phyloP scores from a whole-genome alignment of 2,329 filamentous ascomycete species.

The Pseudogymnoascus sp. region DNA sequence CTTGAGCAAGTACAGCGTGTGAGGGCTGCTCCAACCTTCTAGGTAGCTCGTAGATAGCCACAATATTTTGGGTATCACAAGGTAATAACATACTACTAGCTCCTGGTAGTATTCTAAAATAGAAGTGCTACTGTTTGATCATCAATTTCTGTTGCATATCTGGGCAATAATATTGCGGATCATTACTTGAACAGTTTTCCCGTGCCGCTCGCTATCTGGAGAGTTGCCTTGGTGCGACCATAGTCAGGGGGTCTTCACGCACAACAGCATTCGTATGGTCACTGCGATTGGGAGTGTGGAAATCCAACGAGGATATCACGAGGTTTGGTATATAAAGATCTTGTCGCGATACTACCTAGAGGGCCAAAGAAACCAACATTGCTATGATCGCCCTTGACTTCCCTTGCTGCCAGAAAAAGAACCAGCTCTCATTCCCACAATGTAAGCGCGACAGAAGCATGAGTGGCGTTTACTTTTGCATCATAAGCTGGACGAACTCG shows the following conservation, averaged over 20 bases:
- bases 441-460: not conserved
- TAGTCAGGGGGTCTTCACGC: not conserved
- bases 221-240: not conserved
- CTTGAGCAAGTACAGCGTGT: not conserved
- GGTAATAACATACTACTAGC: not conserved
- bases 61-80: too few species aligned
- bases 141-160: not conserved
- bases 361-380: slow-evolving; percentile 6
- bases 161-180: slow-evolving; percentile 1
- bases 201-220: not conserved
- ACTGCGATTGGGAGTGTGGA: not conserved
- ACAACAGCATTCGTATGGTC: not conserved
- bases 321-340: slow-evolving; percentile 7
- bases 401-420: slow-evolving; percentile 3
- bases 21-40: not conserved
- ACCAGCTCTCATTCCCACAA: slow-evolving; percentile 1
- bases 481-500: slow-evolving; percentile 91
- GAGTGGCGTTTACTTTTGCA: slow-evolving; percentile 64
- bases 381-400: slow-evolving; percentile 1
- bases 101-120: not conserved
- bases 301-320: not conserved
- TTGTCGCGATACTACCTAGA: slow-evolving; percentile 6
- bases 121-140: not conserved
- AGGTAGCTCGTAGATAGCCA: too few species aligned
- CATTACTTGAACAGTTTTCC: not conserved